Percentiles rank a stretch among this genome's conserved stretches.
Evolutionary conservation across 129 eudicot genomes (phyloP).

Genomic region (Arctium lappa): DNA sequence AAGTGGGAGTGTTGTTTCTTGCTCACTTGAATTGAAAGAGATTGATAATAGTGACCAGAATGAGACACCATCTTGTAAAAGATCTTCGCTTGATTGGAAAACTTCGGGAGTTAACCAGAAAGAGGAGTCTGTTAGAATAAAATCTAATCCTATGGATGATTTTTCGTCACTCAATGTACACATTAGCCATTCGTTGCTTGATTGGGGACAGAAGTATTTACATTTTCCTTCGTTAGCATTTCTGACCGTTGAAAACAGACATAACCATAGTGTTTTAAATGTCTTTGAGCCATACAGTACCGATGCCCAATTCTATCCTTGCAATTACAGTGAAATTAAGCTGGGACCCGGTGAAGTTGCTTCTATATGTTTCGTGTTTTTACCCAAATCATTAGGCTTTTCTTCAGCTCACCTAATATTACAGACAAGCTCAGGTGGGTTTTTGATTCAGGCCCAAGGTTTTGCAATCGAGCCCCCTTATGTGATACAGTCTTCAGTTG

Average conservation of each 20-base stretch:
- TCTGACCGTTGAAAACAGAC: conserved; percentile 53
- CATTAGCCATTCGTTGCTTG: conserved; percentile 60
- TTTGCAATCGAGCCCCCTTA: conserved; percentile 69
- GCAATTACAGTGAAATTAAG: conserved; percentile 57
- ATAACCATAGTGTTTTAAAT: conserved; percentile 32
- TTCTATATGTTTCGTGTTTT: conserved; percentile 67
- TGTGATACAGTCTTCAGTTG: conserved; percentile 45
- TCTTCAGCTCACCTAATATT: conserved; percentile 65
- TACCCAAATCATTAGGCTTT: conserved; percentile 61
- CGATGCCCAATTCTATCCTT: conserved; percentile 74
- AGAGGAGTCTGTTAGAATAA: conserved; percentile 28
- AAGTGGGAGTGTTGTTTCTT: conserved; percentile 49
- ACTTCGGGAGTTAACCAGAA: conserved; percentile 2
- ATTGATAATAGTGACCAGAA: conserved; percentile 24
- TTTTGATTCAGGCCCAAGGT: conserved; percentile 69
- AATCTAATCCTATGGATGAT: conserved; percentile 38
- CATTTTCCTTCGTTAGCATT: conserved; percentile 61
- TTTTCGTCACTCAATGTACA: conserved; percentile 50
- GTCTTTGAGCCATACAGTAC: conserved; percentile 70
- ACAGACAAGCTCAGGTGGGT: conserved; percentile 91
- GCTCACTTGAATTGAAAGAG: conserved; percentile 53
- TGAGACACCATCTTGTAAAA: conserved; percentile 43
- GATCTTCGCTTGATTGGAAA: conserved; percentile 21
- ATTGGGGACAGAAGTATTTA: conserved; percentile 74
- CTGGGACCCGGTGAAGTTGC: conserved; percentile 75